Evolutionary conservation across 345 rosid genomes (phyloP), one percentile per base, ranked within the genome.

Genomic region (Theobroma cacao): DNA sequence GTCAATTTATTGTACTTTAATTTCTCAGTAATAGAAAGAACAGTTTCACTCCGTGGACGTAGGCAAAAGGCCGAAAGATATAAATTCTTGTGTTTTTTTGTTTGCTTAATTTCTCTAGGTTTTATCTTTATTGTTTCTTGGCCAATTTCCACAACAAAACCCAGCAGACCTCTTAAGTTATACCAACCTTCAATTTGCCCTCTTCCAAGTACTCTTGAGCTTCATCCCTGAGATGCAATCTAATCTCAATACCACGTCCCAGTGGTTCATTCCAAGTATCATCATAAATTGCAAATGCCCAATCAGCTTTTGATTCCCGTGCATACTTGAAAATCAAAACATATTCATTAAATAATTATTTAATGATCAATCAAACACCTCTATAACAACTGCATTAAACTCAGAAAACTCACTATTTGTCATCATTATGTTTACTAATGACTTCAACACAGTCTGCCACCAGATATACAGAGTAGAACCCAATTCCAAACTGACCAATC

Each of bases 291-390:
- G 99, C 97, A 80, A 96, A 96, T 77, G 97, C 97, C 60, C 99
- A 98, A 63, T 96, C 98, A 78, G 99, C 98, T 85, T 91, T 96
- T 45, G 99, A 96, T 83, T 96, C 99, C 99, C 99, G 94, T 3
- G 94, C 94, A 77, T 94, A 83, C 89, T 98, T 96, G 79, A 80
- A 72, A 55, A 55, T 22, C 17, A 76, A 66, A 74, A 48, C 30
- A 70, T 43, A 33, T 34, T 33, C 30, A n/a, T 20, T 50, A 40
- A 43, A 53, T 48, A 15, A 80, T 71, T 78, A 82, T 77, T 62
- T 61, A 24, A 68, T 24, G 43, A n/a, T 45, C 14, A 52, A 36
- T 65, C 72, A 63, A 72, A 55, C 64, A 72, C 41, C 60, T 53
- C 5, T 5, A 53, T 26, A 53, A 59, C 10, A 65, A 73, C 14